Evolutionary conservation across 1,139 yeast genomes (phyloP), one percentile per base, ranked within the genome.

Genomic region (Yamadazyma sp.): DNA sequence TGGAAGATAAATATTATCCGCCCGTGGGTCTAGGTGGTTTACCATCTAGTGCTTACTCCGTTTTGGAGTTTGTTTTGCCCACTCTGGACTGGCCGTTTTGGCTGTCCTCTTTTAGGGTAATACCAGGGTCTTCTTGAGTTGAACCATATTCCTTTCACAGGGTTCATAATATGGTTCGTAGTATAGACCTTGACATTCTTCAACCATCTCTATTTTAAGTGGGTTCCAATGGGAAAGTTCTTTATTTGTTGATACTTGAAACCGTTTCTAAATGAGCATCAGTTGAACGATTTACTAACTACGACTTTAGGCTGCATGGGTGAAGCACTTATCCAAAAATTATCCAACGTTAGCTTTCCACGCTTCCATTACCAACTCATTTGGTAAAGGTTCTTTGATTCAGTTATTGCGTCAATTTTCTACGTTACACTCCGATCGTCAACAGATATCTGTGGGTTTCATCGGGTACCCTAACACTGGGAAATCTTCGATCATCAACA

Each of bases 391-490:
- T 53, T 87, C 96, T 25, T 73, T 92, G 58, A 92, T 92, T 58
- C 97, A 91, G 65, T 73, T 92, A 44, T 73, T 92, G 53, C 83
- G 98, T 62, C 98, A 92, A 68, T 92, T 91, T 56, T 85, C 96
- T 5, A 75, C 88, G 27, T 73, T 92, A 52, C 98, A 92, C 62
- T 75, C 87, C 41, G 98, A 92, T 61, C 82, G 97, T 65, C 87
- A 89, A 61, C 98, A 92, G 62, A 89, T 92, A 40, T 89, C 97
- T 12, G 96, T 92, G 43, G 98, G 98, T 9, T 87, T 92, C 55
- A 89, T 92, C 57, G 98, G 98, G 11, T 92, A 92, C 60, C 98
- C 98, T 51, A 92, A 92, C 60, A 87, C 97, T 15, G 98, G 98
- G 53, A 92, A 92, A 62, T 91, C 98, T 1, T 87, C 96, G 27